A percentile compares a stretch with the other conserved stretches of the same genome.
These are phyloP conservation scores for Mangifera indica DNA, from an alignment of 345 rosid species.

Conservation along the genomic window DNA sequence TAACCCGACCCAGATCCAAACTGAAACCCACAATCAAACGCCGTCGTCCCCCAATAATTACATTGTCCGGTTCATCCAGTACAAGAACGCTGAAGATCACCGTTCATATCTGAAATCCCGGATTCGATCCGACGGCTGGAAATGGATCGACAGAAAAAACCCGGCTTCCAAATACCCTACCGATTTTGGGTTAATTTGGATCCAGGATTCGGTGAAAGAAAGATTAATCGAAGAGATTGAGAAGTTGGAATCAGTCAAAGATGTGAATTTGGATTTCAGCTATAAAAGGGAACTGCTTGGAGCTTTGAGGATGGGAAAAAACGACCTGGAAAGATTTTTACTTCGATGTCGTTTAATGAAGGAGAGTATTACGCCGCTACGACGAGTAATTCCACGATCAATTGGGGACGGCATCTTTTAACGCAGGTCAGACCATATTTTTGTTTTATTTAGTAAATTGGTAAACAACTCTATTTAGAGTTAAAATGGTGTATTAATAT, in stretches of 20 bases:
- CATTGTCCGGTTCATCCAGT: slow-evolving; percentile 78
- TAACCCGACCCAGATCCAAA: slow-evolving; percentile 22
- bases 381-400: slow-evolving; percentile 60
- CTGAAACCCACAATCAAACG: slow-evolving; percentile 23
- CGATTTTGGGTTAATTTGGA: slow-evolving; percentile 71
- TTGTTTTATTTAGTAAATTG: background rate
- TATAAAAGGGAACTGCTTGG: slow-evolving; percentile 67
- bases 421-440: slow-evolving; percentile 42
- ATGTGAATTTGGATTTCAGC: slow-evolving; percentile 64
- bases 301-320: slow-evolving; percentile 59
- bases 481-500: background rate
- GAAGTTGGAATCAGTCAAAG: slow-evolving; percentile 64
- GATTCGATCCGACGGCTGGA: slow-evolving; percentile 65
- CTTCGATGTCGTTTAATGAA: slow-evolving; percentile 79
- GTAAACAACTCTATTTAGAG: background rate
- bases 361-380: slow-evolving; percentile 37
- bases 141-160: slow-evolving; percentile 80
- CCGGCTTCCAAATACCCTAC: slow-evolving; percentile 76
- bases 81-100: slow-evolving; percentile 52
- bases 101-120: slow-evolving; percentile 54
- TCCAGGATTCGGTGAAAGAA: slow-evolving; percentile 51
- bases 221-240: slow-evolving; percentile 56
- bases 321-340: slow-evolving; percentile 86
- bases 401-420: slow-evolving; percentile 75
- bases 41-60: slow-evolving; percentile 32